Conservation (phyloP, 2,329 filamentous ascomycete species). For the Botryotinia convoluta region DNA sequence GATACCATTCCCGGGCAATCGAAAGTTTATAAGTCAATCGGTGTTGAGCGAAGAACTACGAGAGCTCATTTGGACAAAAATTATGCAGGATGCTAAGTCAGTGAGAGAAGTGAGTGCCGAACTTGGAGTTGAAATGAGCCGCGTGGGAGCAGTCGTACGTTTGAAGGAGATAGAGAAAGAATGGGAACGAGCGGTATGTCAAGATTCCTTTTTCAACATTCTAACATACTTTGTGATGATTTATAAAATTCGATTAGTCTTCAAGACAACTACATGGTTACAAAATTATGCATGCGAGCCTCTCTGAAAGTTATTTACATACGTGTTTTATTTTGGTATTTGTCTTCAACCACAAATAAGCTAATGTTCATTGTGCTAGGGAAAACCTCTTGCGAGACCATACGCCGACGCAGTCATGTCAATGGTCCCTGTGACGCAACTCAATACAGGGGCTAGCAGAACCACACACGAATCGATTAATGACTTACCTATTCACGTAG, state of each 20-base stretch:
- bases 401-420: conserved; percentile 73
- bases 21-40: conserved; percentile 56
- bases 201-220: conserved; percentile 28
- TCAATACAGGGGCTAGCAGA: conserved; percentile 54
- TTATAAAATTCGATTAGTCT: conserved; percentile 95
- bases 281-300: conserved; percentile 70
- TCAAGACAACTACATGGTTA: conserved; percentile 96
- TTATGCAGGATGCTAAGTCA: conserved; percentile 54
- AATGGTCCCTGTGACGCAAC: conserved; percentile 76
- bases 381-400: conserved; percentile 70
- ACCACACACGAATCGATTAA: conserved; percentile 59
- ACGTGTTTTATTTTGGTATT: conserved; percentile 21
- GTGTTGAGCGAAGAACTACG: conserved; percentile 64
- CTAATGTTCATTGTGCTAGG: conserved; percentile 48
- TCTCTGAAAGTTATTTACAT: conserved; percentile 57
- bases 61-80: conserved; percentile 59
- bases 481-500: conserved; percentile 60
- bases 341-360: conserved; percentile 22
- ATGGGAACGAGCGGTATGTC: conserved; percentile 62
- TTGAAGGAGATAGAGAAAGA: conserved; percentile 67
- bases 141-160: conserved; percentile 67
- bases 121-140: conserved; percentile 63
- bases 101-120: conserved; percentile 62
- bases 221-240: conserved; percentile 56
- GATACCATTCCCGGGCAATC: conserved; percentile 62